Percentiles rank a stretch among this genome's conserved stretches.
Conservation (phyloP, 2,329 filamentous ascomycete genomes). For the Trichoderma guizhouense region DNA sequence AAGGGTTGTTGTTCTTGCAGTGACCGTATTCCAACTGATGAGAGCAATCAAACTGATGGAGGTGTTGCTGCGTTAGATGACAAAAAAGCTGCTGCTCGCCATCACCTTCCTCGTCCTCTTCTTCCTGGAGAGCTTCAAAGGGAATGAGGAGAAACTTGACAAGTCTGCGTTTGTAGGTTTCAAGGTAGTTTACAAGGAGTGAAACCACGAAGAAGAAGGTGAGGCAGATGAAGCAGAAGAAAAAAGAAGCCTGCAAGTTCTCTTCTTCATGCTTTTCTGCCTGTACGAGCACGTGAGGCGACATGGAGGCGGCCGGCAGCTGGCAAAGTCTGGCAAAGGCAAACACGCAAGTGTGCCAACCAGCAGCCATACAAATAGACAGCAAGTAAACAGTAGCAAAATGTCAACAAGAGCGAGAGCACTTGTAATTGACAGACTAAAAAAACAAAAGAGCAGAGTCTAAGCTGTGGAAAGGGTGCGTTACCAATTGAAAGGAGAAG, state of each 20-base stretch:
- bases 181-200: background rate
- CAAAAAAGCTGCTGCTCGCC: background rate
- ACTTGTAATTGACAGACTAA: background rate
- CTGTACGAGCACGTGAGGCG: slow-evolving; percentile 12
- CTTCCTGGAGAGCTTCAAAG: background rate
- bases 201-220: background rate
- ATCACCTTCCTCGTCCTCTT: background rate
- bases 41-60: no score
- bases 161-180: background rate
- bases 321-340: background rate
- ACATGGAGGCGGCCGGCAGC: slow-evolving; percentile 3
- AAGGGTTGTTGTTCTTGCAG: background rate
- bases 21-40: background rate
- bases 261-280: background rate
- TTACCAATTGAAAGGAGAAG: background rate
- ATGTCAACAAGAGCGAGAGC: background rate
- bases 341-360: background rate
- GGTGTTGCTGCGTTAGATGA: background rate
- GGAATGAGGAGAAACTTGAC: background rate
- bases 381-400: background rate
- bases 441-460: background rate
- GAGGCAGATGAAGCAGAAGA: background rate
- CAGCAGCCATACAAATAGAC: background rate
- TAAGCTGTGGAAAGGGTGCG: background rate
- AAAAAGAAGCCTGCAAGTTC: background rate